Evolutionary conservation across 257 asterid species (phyloP).

Genomic region (Capsicum chinense): DNA sequence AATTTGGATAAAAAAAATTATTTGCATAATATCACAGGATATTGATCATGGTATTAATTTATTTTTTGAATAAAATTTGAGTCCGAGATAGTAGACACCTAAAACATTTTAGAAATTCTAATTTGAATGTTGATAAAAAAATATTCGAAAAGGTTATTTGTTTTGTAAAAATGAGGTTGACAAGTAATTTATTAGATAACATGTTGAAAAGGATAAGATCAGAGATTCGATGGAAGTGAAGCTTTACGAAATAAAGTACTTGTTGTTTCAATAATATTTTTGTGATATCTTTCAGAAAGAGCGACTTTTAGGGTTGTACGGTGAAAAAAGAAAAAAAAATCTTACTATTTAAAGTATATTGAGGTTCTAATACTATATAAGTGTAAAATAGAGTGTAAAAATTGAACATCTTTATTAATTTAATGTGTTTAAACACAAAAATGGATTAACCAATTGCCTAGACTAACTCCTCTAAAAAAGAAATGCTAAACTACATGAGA

Average conservation of each 20-base stretch:
- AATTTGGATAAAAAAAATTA: too few relatives aligned
- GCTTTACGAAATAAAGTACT: not conserved
- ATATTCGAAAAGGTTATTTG: not conserved
- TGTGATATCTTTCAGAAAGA: too few relatives aligned
- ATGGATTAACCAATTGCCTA: not conserved
- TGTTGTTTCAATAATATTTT: not conserved
- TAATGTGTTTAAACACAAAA: not conserved
- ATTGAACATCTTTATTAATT: not conserved
- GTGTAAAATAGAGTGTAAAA: not conserved
- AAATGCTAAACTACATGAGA: not conserved
- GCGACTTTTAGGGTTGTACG: not conserved
- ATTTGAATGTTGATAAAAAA: too few relatives aligned
- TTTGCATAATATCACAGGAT: too few relatives aligned
- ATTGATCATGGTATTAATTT: too few relatives aligned
- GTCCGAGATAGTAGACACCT: too few relatives aligned
- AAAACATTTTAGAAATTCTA: too few relatives aligned
- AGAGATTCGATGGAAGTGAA: not conserved
- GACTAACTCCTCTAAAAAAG: not conserved
- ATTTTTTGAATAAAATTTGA: too few relatives aligned
- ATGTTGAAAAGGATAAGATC: not conserved
- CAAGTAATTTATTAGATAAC: too few relatives aligned
- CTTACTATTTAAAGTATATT: not conserved
- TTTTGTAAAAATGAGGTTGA: not conserved
- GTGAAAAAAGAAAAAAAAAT: not conserved
- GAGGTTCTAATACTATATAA: not conserved